These are phyloP conservation scores for Parachaetomium inaequale DNA, from an alignment of 495 filamentous ascomycete species.

Conservation along the genomic window DNA sequence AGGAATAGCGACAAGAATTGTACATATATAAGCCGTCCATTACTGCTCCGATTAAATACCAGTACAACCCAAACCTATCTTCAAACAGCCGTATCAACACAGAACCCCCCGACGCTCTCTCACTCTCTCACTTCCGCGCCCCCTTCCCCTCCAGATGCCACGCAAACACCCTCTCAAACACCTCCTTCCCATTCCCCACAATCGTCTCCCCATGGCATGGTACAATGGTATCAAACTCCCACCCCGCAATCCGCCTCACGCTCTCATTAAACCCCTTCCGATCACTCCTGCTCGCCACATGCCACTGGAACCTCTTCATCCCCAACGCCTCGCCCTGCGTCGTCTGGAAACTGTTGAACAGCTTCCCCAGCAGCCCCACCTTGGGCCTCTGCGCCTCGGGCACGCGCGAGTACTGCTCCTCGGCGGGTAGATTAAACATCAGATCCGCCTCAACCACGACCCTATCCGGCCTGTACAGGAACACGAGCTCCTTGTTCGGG, in stretches of 20 bases:
- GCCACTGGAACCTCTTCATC: conserved; percentile 82
- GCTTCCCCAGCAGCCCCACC: conserved; percentile 58
- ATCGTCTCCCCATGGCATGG: conserved; percentile 94
- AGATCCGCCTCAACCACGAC: conserved; percentile 91
- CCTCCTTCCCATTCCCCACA: conserved; percentile 66
- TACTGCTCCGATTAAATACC: too few relatives aligned
- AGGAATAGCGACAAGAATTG: too few relatives aligned
- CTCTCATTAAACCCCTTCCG: conserved; percentile 65
- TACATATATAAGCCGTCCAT: too few relatives aligned
- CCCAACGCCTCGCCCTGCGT: conserved; percentile 62
- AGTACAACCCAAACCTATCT: too few relatives aligned
- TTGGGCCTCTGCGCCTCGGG: conserved; percentile 51
- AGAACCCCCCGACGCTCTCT: too few relatives aligned
- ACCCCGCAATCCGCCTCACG: conserved; percentile 62
- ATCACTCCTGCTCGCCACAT: conserved; percentile 61
- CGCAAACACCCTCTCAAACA: conserved; percentile 77
- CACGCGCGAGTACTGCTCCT: conserved; percentile 72
- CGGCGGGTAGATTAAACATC: conserved; percentile 85
- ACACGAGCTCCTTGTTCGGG: conserved; percentile 79
- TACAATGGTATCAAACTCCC: conserved; percentile 86
- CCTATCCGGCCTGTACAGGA: conserved; percentile 72
- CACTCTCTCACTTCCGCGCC: background rate
- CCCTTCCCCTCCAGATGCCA: conserved; percentile 66
- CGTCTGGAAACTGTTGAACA: conserved; percentile 59
- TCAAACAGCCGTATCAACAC: too few relatives aligned